These are phyloP conservation scores for Hansenula lynferdii DNA, from an alignment of 1,139 yeast genomes.

Conservation along the genomic window DNA sequence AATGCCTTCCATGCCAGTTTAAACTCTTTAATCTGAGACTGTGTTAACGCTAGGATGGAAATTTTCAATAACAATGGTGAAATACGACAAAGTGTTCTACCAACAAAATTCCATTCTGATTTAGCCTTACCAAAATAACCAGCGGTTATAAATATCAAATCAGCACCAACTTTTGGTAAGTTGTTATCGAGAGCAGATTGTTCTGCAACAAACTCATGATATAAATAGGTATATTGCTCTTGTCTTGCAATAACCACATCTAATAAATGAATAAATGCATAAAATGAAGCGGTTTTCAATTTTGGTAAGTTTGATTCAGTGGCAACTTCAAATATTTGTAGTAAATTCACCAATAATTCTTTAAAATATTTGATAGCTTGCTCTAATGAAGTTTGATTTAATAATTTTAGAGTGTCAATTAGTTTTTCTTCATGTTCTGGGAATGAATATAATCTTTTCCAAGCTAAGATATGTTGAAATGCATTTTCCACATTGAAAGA, in stretches of 20 bases:
- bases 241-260: conserved; percentile 65
- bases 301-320: conserved; percentile 15
- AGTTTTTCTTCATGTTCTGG: conserved; percentile 23
- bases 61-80: conserved; percentile 45
- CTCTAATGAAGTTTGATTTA: conserved; percentile 40
- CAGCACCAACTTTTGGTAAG: conserved; percentile 48
- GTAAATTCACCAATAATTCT: conserved; percentile 41
- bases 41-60: conserved; percentile 25
- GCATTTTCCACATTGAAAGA: conserved; percentile 56
- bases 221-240: conserved; percentile 53
- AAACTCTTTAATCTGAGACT: conserved; percentile 29
- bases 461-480: conserved; percentile 53
- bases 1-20: conserved; percentile 27
- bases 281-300: conserved; percentile 35
- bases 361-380: conserved; percentile 49
- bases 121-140: conserved; percentile 45
- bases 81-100: conserved; percentile 61
- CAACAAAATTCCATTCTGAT: conserved; percentile 55
- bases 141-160: conserved; percentile 42
- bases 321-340: conserved; percentile 32
- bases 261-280: conserved; percentile 53
- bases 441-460: conserved; percentile 37
- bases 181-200: conserved; percentile 8
- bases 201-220: conserved; percentile 41
- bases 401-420: conserved; percentile 36